Conservation (phyloP, 2,329 filamentous ascomycete species). For the Apiospora marii region DNA sequence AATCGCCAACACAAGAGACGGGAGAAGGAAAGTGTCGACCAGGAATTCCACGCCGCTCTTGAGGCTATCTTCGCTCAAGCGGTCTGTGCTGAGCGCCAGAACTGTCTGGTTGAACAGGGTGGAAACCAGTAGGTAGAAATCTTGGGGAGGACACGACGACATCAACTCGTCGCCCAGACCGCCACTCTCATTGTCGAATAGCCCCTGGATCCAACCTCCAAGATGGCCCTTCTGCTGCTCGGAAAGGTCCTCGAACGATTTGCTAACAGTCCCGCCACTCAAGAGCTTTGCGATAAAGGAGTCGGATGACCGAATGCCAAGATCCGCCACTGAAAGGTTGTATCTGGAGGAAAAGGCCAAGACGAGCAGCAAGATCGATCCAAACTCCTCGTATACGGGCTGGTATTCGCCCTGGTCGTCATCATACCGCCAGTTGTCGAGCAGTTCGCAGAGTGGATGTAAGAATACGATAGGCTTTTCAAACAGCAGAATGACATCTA, state of each 20-base stretch:
- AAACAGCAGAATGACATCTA: conserved; percentile 81
- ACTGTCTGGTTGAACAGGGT: conserved; percentile 80
- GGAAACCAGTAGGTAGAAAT: conserved; percentile 81
- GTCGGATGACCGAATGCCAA: conserved; percentile 66
- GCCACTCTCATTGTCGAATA: conserved; percentile 77
- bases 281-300: conserved; percentile 76
- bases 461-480: conserved; percentile 74
- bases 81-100: conserved; percentile 70
- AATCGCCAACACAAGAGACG: conserved; percentile 77
- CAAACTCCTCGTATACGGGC: conserved; percentile 86
- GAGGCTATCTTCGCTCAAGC: conserved; percentile 72
- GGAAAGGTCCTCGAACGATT: conserved; percentile 65
- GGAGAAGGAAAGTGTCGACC: conserved; percentile 81
- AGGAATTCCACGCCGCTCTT: conserved; percentile 82
- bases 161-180: conserved; percentile 82
- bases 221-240: conserved; percentile 72
- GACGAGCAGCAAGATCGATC: conserved; percentile 76
- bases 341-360: conserved; percentile 81
- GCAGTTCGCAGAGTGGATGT: conserved; percentile 74
- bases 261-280: conserved; percentile 63
- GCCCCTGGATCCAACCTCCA: conserved; percentile 77
- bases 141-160: conserved; percentile 81
- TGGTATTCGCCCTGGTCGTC: conserved; percentile 87
- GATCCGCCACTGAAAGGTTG: conserved; percentile 67
- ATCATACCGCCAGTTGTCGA: conserved; percentile 83